Evolutionary conservation across 192 early-diverging fungal genomes (phyloP), one percentile per base, ranked within the genome.

Genomic region (Backusella sp.): DNA sequence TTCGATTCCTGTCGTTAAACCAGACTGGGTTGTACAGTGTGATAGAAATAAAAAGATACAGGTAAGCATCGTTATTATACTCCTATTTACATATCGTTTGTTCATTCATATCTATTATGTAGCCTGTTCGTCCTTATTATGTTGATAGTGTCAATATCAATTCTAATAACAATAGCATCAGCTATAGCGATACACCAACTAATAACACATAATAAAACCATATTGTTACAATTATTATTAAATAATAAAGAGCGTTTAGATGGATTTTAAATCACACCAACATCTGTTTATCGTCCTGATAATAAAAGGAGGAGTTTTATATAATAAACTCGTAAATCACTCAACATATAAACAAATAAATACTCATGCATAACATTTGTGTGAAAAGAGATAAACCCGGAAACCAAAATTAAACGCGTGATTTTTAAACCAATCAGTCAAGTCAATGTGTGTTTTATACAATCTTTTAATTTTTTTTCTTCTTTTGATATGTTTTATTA

Each of bases 1-100:
- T 82, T 97, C 95, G 73, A 97, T 99, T 77, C 98, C 98, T 19
- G 87, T 97, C 76, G 97, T 98, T 44, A 95, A 91, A 53, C 96
- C 96, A 21, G 96, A 97, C 79, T 99, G 97, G 92, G 83, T 99
- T 70, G 89, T 94, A 42, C 94, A 94, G 14, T 98, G 97, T 80
- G 94, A 97, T 74, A 87, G 88, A 66, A 92, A 95, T 73, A 91
- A 92, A 74, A 96, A 96, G 82, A 87, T 99, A 15, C 97, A 98
- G 86, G 82, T 83, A 73, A 68, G 12, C 37, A 39, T 39, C 37
- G 11, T 39, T 39, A 39, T 39, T 39, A 39, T 11, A 39, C 37
- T 39, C 37, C 11, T 12, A 39, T 12, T 39, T 39, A 39, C 37
- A 39, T 30, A 66, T 15, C 28, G 15, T 66, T 23, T 19, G 5